phyloP scores from a whole-genome alignment of 257 asterid genomes.

The Gardenia jasminoides region DNA sequence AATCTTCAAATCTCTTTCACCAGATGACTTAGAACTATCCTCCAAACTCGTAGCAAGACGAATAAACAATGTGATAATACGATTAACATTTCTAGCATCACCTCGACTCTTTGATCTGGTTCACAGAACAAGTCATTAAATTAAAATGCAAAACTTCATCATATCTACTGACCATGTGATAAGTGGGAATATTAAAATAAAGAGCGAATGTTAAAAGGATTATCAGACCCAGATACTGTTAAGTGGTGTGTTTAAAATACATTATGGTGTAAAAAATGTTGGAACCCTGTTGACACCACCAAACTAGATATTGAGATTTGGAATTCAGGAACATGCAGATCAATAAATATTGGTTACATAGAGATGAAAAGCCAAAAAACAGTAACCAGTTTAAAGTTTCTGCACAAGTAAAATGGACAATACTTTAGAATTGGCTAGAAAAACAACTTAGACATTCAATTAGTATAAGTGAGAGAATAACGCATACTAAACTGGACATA shows the following conservation, averaged over 20 bases:
- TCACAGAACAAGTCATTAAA: neutral
- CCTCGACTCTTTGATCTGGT: conserved; percentile 64
- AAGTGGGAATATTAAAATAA: neutral
- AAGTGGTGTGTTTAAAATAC: neutral
- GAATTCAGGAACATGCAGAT: neutral
- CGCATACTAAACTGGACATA: neutral
- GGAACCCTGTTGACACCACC: neutral
- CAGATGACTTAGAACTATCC: conserved; percentile 52
- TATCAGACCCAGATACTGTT: neutral
- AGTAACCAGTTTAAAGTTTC: neutral
- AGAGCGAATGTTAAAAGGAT: neutral
- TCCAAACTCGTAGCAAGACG: conserved; percentile 83
- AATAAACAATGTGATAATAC: conserved; percentile 60
- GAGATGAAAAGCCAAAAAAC: no score
- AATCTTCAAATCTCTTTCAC: conserved; percentile 56
- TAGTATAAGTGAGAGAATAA: neutral
- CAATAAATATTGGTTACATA: neutral
- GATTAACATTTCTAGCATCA: conserved; percentile 68
- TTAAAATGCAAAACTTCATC: neutral
- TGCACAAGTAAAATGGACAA: neutral
- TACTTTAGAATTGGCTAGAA: neutral
- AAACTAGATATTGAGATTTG: neutral
- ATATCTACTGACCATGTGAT: neutral
- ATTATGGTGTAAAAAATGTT: neutral
- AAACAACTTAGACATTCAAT: neutral